phyloP scores from a whole-genome alignment of 108 stramenopile genomes.

The Licmophora abbreviata region DNA sequence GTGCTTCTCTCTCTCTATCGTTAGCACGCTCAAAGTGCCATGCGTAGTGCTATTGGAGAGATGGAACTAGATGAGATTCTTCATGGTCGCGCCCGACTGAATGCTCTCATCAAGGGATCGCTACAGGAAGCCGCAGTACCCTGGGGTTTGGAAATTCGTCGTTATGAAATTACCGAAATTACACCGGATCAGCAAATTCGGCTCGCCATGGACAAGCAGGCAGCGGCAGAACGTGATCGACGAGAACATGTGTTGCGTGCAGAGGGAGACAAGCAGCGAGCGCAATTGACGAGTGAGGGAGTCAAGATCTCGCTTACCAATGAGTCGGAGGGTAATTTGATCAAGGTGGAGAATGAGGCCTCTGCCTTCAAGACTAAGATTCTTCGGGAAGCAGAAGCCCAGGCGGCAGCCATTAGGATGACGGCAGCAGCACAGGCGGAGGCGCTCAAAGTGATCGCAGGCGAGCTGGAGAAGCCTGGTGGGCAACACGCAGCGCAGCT shows the following conservation, averaged over 20 bases:
- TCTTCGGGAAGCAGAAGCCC: constrained; percentile 86
- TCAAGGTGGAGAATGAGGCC: constrained; percentile 88
- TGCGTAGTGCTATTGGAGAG: constrained; percentile 97
- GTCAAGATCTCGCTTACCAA: constrained; percentile 92
- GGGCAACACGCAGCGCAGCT: constrained; percentile 85
- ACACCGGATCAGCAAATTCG: constrained; percentile 93
- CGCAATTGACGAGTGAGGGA: constrained; percentile 90
- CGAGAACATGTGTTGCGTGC: constrained; percentile 93
- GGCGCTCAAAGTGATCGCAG: constrained; percentile 64
- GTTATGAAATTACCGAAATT: constrained; percentile 98
- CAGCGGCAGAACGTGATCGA: constrained; percentile 90
- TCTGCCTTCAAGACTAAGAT: constrained; percentile 78
- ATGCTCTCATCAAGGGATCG: constrained; percentile 81
- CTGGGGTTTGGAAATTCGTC: constrained; percentile 91
- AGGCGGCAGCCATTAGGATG: constrained; percentile 80
- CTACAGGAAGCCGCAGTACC: constrained; percentile 92
- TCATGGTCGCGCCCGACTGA: constrained; percentile 86
- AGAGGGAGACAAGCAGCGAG: constrained; percentile 90
- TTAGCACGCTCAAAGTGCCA: constrained; percentile 94
- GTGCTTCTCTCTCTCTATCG: no score
- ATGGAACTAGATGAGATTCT: constrained; percentile 98
- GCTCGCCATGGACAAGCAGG: constrained; percentile 98
- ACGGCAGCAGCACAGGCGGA: constrained; percentile 86
- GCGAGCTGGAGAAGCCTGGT: constrained; percentile 51
- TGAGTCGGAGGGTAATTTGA: constrained; percentile 94